Base-by-base conservation (phyloP, 768 basidiomycete genomes). In the Suillus tomentosus region DNA sequence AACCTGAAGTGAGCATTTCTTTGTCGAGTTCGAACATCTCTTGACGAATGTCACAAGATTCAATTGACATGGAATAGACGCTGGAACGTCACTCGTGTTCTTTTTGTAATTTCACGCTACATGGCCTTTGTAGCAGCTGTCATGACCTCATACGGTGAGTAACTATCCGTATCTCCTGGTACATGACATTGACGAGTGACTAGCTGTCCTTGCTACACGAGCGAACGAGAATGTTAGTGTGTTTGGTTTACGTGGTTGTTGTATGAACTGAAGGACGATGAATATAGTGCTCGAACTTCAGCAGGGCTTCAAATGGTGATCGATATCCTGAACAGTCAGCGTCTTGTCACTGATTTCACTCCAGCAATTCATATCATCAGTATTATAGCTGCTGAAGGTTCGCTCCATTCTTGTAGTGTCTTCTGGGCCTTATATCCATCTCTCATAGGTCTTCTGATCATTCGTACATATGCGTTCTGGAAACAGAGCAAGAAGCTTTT, bases 71-170 rank as follows among this genome's bases (percentile, higher is more conserved):
- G 63, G 63, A 47, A 39, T 13, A 50, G 39, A 19, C 50, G 37
- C 48, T 64, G 63, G 63, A 31, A 39, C 19, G 11, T 24, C 39
- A 17, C 9, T 15, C 61, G 63, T 31, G 5, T 64, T 47, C 11
- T 64, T 19, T 64, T 64, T 10, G 17, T 53, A 5, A 13, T 64
- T 31, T 53, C 63, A 37, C 63, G 63, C 13, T 64, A 64, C 24
- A 40, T 53, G 53, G 24, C 63, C 2, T 64, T 64, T 27, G 36
- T 37, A 17, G 63, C 61, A n/a, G 63, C 63, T 27, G 34, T 27
- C 6, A 62, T 64, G 63, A 64, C 63, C 34, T 19, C 60, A 19
- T 64, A 64, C n/a, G 63, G 63, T 64, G 53, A 63, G 59, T 15
- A 24, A 22, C 9, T 40, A 24, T 22, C 37, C 15, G 2, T 24